Conservation (phyloP, 2,329 filamentous ascomycete species). For the Pezicula rhizophila region DNA sequence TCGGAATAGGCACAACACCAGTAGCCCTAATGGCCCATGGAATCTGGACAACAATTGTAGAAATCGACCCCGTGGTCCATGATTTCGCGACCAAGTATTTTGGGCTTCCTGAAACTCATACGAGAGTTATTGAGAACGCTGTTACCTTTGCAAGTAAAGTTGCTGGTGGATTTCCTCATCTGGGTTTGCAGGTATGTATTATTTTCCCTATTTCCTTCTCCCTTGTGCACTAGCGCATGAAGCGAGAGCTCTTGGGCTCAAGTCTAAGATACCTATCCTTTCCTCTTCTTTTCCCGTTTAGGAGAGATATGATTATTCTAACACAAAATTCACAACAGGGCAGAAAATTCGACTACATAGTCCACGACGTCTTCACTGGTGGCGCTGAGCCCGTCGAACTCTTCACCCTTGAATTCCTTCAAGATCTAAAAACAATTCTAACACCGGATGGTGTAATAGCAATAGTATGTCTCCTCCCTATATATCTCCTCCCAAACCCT, state of each 20-base stretch:
- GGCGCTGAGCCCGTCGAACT: constrained; percentile 84
- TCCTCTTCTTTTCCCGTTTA: no score
- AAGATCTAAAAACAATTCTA: constrained; percentile 63
- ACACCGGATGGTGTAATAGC: constrained; percentile 77
- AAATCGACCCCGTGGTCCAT: constrained; percentile 87
- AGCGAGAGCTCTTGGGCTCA: no score
- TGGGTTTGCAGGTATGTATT: neutral
- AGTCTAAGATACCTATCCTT: no score
- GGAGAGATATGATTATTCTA: no score
- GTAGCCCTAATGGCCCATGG: constrained; percentile 81
- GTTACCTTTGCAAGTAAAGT: constrained; percentile 56
- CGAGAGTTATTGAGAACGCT: constrained; percentile 75
- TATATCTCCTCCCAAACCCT: neutral
- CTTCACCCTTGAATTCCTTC: constrained; percentile 81
- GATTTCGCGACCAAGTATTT: constrained; percentile 82
- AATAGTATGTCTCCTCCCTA: constrained; percentile 54
- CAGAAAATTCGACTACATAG: constrained; percentile 75
- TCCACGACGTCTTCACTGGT: constrained; percentile 97
- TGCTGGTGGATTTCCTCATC: constrained; percentile 25
- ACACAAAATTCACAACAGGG: neutral
- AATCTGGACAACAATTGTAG: constrained; percentile 87
- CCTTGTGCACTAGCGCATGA: no score
- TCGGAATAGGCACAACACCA: constrained; percentile 88
- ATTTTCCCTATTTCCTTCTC: no score
- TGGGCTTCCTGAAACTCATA: constrained; percentile 69